phyloP scores from a whole-genome alignment of 2,329 filamentous ascomycete species.

The Colletotrichum falcatum region DNA sequence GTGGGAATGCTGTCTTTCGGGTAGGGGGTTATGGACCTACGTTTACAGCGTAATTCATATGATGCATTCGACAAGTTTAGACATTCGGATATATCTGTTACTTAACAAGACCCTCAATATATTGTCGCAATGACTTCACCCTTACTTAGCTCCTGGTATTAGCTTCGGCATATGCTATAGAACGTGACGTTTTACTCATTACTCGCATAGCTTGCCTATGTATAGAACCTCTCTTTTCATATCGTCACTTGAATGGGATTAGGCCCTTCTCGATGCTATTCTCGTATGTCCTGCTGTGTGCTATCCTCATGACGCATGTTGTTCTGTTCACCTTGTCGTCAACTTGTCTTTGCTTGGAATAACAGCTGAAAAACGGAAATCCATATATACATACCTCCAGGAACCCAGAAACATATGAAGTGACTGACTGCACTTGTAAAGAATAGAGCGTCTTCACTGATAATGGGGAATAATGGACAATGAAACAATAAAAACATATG shows the following conservation, averaged over 20 bases:
- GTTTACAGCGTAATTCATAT: background rate
- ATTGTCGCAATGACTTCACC: too few relatives aligned
- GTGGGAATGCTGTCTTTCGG: background rate
- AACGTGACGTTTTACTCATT: too few relatives aligned
- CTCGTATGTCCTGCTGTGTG: too few relatives aligned
- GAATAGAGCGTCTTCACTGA: background rate
- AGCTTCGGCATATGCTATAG: too few relatives aligned
- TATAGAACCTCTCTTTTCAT: too few relatives aligned
- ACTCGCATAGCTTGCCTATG: too few relatives aligned
- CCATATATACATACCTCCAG: background rate
- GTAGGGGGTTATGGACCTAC: background rate
- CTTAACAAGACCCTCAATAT: background rate
- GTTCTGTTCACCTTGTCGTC: background rate
- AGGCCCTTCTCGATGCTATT: too few relatives aligned
- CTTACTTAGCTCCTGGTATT: too few relatives aligned
- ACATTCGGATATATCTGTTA: background rate
- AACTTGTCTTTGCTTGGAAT: background rate
- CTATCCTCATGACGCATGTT: too few relatives aligned
- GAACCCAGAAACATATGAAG: background rate
- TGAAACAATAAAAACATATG: too few relatives aligned
- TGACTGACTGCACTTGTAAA: background rate
- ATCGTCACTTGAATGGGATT: too few relatives aligned
- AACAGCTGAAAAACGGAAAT: background rate
- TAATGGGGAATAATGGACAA: too few relatives aligned
- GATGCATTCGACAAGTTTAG: background rate